Evolutionary conservation across 768 basidiomycete species (phyloP).

Genomic region (Paxillus ammoniavirescens): DNA sequence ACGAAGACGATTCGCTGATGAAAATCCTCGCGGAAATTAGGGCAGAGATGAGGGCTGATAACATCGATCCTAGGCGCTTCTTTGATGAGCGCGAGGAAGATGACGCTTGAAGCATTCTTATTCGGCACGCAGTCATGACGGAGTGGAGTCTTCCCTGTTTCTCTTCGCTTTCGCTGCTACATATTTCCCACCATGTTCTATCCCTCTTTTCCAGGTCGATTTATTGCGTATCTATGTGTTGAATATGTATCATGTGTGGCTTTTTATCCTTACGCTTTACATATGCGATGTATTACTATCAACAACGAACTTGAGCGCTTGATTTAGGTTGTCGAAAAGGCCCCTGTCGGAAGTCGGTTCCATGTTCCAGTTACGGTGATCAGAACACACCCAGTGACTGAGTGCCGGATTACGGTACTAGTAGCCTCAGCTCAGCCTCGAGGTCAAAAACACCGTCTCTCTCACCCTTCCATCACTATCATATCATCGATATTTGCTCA

Average conservation of each 20-base stretch:
- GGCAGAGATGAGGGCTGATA: constrained; percentile 9
- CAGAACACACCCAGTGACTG: no score
- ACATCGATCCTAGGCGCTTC: constrained; percentile 17
- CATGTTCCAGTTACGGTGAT: no score
- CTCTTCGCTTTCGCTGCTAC: background rate
- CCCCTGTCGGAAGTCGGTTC: no score
- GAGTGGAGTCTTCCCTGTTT: background rate
- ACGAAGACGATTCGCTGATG: constrained; percentile 11
- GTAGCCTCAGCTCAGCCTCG: constrained; percentile 1
- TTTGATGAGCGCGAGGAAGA: constrained; percentile 11
- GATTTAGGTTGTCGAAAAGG: no score
- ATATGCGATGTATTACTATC: background rate
- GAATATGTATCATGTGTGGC: background rate
- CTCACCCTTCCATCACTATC: constrained; percentile 13
- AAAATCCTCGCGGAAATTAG: constrained; percentile 19
- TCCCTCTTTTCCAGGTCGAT: no score
- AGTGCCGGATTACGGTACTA: no score
- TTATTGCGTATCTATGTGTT: background rate
- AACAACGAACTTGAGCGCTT: no score
- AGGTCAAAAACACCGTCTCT: background rate
- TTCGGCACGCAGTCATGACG: background rate
- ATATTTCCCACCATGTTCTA: background rate
- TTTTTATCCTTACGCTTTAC: no score
- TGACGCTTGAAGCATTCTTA: constrained; percentile 3
- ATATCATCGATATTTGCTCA: background rate